phyloP scores from a whole-genome alignment of 2,329 filamentous ascomycete genomes.

The Penicillium sp. region DNA sequence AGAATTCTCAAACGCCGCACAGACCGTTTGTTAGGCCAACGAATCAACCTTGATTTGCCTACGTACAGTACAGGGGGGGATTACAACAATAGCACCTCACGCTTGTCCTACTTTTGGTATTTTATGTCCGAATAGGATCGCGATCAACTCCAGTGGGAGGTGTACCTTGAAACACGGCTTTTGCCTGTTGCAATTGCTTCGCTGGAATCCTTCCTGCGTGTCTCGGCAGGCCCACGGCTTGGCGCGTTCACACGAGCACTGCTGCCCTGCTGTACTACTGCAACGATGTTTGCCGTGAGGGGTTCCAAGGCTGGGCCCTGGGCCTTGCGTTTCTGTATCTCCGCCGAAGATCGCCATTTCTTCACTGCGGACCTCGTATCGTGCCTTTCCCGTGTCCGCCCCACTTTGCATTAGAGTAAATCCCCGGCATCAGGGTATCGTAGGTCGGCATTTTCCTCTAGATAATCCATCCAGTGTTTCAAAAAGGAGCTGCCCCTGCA shows the following conservation, averaged over 20 bases:
- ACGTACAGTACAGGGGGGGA: neutral
- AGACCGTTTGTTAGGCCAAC: neutral
- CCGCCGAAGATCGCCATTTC: neutral
- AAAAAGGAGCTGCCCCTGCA: slow-evolving; percentile 79
- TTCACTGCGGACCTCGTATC: neutral
- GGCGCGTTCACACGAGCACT: neutral
- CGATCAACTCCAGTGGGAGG: slow-evolving; percentile 7
- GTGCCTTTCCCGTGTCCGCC: neutral
- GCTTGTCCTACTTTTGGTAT: slow-evolving; percentile 16
- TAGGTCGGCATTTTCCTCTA: slow-evolving; percentile 87
- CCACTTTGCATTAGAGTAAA: slow-evolving; percentile 26
- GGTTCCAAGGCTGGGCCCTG: neutral
- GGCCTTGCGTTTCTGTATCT: neutral
- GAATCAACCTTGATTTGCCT: neutral
- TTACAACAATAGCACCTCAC: slow-evolving; percentile 2
- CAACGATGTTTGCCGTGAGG: neutral
- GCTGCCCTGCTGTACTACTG: neutral
- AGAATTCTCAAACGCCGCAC: slow-evolving; percentile 4
- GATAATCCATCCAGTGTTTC: slow-evolving; percentile 84
- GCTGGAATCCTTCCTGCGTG: slow-evolving; percentile 3
- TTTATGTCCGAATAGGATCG: slow-evolving; percentile 9
- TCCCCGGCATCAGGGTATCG: slow-evolving; percentile 71
- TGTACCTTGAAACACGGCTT: slow-evolving; percentile 7
- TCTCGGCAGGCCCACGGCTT: slow-evolving; percentile 6
- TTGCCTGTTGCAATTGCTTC: neutral